These are phyloP conservation scores for Spirogloea muscicola DNA, from an alignment of 139 green algal genomes.

Conservation along the genomic window DNA sequence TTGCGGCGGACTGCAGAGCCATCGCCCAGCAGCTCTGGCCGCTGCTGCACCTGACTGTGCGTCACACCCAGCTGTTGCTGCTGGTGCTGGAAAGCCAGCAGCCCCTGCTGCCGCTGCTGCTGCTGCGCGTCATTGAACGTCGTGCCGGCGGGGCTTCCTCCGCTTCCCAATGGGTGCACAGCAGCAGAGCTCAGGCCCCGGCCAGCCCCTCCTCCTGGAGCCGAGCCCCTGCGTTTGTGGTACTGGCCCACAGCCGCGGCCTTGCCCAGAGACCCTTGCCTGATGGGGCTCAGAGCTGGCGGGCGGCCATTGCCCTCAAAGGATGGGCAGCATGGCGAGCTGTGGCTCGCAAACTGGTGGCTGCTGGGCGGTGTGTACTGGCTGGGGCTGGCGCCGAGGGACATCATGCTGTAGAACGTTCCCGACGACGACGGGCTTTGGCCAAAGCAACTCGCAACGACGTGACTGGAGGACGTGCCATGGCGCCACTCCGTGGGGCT, in stretches of 20 bases:
- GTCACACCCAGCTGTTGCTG: background rate
- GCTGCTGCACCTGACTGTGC: background rate
- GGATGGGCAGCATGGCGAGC: background rate
- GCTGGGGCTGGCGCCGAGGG: conserved; percentile 10
- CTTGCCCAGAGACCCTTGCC: conserved; percentile 14
- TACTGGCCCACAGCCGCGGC: conserved; percentile 25
- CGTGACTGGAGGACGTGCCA: background rate
- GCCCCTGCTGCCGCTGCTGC: background rate
- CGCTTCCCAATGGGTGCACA: conserved; percentile 3
- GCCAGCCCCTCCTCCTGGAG: no score
- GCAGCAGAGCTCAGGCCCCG: conserved; percentile 8
- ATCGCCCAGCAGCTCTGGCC: background rate
- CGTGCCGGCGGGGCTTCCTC: background rate
- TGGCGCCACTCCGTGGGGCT: background rate
- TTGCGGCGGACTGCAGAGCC: background rate
- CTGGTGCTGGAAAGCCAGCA: background rate
- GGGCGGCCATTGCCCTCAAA: background rate
- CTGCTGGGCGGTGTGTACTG: conserved; percentile 21
- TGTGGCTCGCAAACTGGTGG: conserved; percentile 3
- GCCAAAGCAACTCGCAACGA: no score
- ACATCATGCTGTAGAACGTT: conserved; percentile 1
- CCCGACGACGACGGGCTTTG: background rate
- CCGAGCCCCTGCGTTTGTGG: conserved; percentile 13
- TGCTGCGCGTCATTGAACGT: background rate
- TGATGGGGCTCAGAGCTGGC: background rate